phyloP scores from a whole-genome alignment of 2,329 filamentous ascomycete genomes.

The Chrysoporthe puriensis region DNA sequence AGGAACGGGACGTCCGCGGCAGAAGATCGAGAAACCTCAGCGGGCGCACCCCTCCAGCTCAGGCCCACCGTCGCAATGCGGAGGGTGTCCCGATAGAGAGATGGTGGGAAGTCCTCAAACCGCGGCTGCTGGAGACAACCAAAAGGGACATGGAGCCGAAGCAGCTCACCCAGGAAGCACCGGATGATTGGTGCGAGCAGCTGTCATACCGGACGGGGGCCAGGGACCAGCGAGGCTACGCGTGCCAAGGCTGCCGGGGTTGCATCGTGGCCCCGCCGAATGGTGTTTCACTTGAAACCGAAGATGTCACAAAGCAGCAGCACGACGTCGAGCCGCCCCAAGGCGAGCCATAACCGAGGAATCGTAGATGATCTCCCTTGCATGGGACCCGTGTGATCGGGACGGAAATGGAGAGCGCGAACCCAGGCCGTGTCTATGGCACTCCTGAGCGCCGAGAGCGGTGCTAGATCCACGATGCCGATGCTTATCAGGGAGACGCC shows the following conservation, averaged over 20 bases:
- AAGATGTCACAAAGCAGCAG: constrained; percentile 45
- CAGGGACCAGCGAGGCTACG: constrained; percentile 15
- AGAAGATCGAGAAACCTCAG: constrained; percentile 16
- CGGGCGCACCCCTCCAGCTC: neutral
- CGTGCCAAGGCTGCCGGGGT: constrained; percentile 28
- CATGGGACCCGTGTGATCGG: neutral
- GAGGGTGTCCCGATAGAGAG: neutral
- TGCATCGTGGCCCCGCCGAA: constrained; percentile 36
- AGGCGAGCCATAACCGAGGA: constrained; percentile 9
- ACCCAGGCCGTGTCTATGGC: neutral
- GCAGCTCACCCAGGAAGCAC: constrained; percentile 13
- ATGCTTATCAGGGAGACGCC: too few species aligned
- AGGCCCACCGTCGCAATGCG: neutral
- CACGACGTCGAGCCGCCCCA: constrained; percentile 12
- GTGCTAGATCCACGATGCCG: neutral
- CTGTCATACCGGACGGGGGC: constrained; percentile 12
- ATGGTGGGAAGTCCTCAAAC: constrained; percentile 14
- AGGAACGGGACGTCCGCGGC: constrained; percentile 15
- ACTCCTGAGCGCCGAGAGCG: neutral
- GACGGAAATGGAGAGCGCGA: neutral
- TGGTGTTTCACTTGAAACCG: constrained; percentile 52
- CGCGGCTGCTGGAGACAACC: constrained; percentile 5
- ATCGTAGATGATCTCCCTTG: neutral
- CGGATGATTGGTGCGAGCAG: constrained; percentile 7
- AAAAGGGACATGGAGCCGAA: constrained; percentile 9